phyloP scores from a whole-genome alignment of 2,329 filamentous ascomycete genomes.

The Epichloe brachyelytri region DNA sequence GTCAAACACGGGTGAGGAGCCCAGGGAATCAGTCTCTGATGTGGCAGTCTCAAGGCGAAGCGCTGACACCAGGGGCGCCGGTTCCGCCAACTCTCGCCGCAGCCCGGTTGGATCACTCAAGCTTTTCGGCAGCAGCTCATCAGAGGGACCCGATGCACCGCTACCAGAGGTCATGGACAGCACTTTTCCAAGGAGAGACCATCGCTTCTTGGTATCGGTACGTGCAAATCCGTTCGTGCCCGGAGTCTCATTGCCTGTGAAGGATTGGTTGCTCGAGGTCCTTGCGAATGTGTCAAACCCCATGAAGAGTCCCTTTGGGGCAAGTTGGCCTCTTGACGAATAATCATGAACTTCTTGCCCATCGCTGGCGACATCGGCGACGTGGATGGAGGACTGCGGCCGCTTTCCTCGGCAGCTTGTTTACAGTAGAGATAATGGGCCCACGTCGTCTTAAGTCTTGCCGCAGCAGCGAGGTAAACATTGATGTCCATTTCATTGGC shows the following conservation, averaged over 20 bases:
- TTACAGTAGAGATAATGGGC: slow-evolving; percentile 67
- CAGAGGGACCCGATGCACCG: slow-evolving; percentile 1
- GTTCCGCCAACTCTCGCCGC: neutral
- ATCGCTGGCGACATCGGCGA: slow-evolving; percentile 76
- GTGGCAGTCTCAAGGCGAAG: slow-evolving; percentile 21
- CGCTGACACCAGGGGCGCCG: neutral
- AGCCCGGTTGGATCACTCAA: neutral
- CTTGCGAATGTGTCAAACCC: slow-evolving; percentile 36
- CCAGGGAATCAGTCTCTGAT: slow-evolving; percentile 40
- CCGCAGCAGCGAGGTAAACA: slow-evolving; percentile 55
- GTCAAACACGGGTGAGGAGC: slow-evolving; percentile 41
- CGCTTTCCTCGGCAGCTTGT: slow-evolving; percentile 45
- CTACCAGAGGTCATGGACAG: slow-evolving; percentile 27
- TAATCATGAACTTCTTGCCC: slow-evolving; percentile 75
- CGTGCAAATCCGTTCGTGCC: slow-evolving; percentile 16
- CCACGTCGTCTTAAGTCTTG: slow-evolving; percentile 61
- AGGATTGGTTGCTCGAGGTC: slow-evolving; percentile 11
- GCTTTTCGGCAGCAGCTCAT: neutral
- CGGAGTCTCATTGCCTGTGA: slow-evolving; percentile 13
- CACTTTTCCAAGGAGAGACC: slow-evolving; percentile 52
- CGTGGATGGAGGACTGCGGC: slow-evolving; percentile 52
- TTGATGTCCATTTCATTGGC: slow-evolving; percentile 52
- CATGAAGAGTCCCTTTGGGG: slow-evolving; percentile 34
- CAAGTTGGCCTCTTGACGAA: slow-evolving; percentile 56
- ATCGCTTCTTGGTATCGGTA: slow-evolving; percentile 42